Conservation (phyloP, 805 yeast species). For the Tetrapisispora phaffii region DNA sequence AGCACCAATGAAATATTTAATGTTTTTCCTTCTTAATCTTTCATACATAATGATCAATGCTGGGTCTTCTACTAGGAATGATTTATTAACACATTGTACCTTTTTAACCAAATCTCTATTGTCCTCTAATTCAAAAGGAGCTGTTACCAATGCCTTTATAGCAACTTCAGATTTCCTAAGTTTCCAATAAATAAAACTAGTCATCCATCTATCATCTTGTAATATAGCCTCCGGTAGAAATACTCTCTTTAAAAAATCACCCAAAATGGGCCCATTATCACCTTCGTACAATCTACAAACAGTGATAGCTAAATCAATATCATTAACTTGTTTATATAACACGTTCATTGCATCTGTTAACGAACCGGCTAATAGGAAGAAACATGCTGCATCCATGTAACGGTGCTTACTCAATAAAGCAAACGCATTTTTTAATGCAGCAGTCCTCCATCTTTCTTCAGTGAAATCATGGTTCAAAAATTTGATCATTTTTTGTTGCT, state of each 20-base stretch:
- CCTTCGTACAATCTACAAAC: conserved; percentile 70
- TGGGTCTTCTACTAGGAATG: conserved; percentile 69
- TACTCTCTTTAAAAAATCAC: conserved; percentile 38
- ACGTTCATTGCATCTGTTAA: conserved; percentile 72
- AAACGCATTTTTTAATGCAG: conserved; percentile 88
- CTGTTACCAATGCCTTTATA: conserved; percentile 53
- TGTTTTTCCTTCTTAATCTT: conserved; percentile 45
- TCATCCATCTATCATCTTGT: conserved; percentile 68
- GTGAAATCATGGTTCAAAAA: conserved; percentile 70
- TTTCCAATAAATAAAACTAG: conserved; percentile 75
- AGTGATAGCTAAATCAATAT: conserved; percentile 65
- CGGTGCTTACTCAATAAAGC: conserved; percentile 84
- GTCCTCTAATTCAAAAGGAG: conserved; percentile 36
- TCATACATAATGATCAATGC: conserved; percentile 59
- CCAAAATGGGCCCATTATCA: conserved; percentile 46
- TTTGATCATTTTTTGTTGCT: conserved; percentile 70
- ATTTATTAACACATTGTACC: conserved; percentile 29
- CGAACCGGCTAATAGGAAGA: conserved; percentile 70
- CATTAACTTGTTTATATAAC: conserved; percentile 54
- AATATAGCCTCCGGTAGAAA: conserved; percentile 48
- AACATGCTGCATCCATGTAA: conserved; percentile 76
- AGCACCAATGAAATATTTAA: conserved; percentile 43
- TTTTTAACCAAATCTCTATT: conserved; percentile 24
- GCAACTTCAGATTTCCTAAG: conserved; percentile 40
- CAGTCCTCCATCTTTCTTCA: conserved; percentile 70